Evolutionary conservation across 2,329 filamentous ascomycete species (phyloP), one percentile per base, ranked within the genome.

Genomic region (Macroventuria anomochaeta): DNA sequence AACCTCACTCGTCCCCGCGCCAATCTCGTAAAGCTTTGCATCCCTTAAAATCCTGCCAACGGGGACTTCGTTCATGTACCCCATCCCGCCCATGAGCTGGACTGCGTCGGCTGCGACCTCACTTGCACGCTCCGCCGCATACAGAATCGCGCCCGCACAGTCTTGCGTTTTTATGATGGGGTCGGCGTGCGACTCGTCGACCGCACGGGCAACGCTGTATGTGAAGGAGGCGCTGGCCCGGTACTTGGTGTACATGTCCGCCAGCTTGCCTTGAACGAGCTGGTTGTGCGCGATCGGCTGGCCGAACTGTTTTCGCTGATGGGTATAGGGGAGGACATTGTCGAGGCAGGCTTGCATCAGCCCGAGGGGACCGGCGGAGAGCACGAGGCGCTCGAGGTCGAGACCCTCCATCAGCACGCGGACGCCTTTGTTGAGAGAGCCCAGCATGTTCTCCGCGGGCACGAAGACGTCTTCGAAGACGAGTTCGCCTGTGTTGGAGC

Each of bases 221-320:
- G 93, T 97, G 76, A 96, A 97, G 2, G 92, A 84, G n/a, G 87
- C 81, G 13, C 88, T 87, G 10, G 90, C 92, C 67, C 90, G 88
- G 54, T 95, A 84, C 76, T 96, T 96, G 40, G 92, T 97, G 78
- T 97, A 96, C 93, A 99, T 97, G 74, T 97, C 93, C 50, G 95
- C 92, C 38, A 97, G 82, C 72, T 93, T 93, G 52, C 90, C 93
- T 76, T 97, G 95, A 18, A 97, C 83, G 58, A 97, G 82, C 76
- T 99, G 95, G 75, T 96, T 96, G 64, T 95, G 88, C 0, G 90
- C 93, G 59, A 97, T 90, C 2, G 93, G 93, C 7, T 75, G 79
- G 48, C 88, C 88, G 72, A 99, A 99, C 77, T 99, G 95, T 75
- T 88, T 90, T 50, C 95, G 85, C 65, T 89, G 85, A 75, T 99